Percentiles rank a stretch among this genome's conserved stretches.
Evolutionary conservation across 345 rosid genomes (phyloP).

Genomic region (Bruguiera sexangula): DNA sequence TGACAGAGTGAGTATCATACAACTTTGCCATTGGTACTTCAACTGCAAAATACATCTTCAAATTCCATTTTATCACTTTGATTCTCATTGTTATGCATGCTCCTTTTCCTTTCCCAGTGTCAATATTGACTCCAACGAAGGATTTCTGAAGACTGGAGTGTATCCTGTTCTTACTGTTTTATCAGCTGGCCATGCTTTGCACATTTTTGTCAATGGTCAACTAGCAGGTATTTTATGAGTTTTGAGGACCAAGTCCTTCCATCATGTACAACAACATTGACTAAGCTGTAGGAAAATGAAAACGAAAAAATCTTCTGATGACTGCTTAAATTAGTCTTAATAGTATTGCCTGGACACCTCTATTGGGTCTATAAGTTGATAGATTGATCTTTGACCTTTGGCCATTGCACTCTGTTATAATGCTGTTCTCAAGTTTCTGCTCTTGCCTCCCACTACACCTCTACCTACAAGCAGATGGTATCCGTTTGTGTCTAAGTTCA

Average conservation of each 20-base stretch:
- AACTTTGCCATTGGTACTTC: background rate
- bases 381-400: too few species aligned
- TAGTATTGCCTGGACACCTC: background rate
- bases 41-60: background rate
- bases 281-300: background rate
- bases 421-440: background rate
- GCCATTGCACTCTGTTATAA: background rate
- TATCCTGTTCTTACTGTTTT: conserved; percentile 41
- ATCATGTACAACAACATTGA: background rate
- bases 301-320: background rate
- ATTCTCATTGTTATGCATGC: background rate
- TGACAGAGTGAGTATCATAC: conserved; percentile 76
- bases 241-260: background rate
- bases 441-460: background rate
- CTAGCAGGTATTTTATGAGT: conserved; percentile 44
- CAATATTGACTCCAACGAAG: conserved; percentile 27
- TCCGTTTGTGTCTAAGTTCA: background rate
- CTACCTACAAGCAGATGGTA: background rate
- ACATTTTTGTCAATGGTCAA: conserved; percentile 72
- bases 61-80: background rate
- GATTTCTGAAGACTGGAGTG: conserved; percentile 30
- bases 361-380: too few species aligned
- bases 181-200: conserved; percentile 85
- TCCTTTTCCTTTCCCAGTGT: conserved; percentile 25
- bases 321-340: background rate